phyloP scores from a whole-genome alignment of 73 alveolate species.

The Paramecium caudatum region DNA sequence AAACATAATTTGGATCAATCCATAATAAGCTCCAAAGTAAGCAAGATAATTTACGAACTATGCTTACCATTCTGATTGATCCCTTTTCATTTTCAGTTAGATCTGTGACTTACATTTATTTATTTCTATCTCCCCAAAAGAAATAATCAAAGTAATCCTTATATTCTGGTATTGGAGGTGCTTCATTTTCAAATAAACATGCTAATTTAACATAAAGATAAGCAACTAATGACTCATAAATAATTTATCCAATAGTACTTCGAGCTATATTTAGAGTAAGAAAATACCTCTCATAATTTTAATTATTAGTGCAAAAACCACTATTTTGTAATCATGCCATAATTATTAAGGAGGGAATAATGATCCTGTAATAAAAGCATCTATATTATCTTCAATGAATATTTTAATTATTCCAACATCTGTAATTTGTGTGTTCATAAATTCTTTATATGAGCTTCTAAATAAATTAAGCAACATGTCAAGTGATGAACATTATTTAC shows the following conservation, averaged over 20 bases:
- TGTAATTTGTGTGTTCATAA: background rate
- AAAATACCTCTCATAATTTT: conserved; percentile 34
- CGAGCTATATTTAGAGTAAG: background rate
- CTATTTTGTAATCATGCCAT: conserved; percentile 30
- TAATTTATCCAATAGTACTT: conserved; percentile 15
- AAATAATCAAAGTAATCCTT: background rate
- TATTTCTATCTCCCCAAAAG: conserved; percentile 39
- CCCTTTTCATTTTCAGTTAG: background rate
- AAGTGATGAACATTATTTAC: conserved; percentile 18
- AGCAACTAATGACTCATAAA: background rate
- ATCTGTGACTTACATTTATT: background rate
- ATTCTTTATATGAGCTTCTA: conserved; percentile 6
- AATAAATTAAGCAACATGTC: conserved; percentile 11
- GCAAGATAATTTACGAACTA: background rate
- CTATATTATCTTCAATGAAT: conserved; percentile 22
- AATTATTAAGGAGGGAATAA: conserved; percentile 10
- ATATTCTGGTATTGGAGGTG: background rate
- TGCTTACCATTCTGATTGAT: conserved; percentile 1
- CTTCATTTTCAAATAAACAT: background rate
- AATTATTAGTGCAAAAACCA: background rate
- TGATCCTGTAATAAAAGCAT: conserved; percentile 12
- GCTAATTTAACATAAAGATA: conserved; percentile 2
- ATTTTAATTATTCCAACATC: background rate
- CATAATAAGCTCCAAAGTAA: conserved; percentile 1
- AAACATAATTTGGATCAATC: conserved; percentile 47